Percentiles rank a stretch among this genome's conserved stretches.
These are phyloP conservation scores for Boletus reticuloceps DNA, from an alignment of 768 basidiomycete species.

Conservation along the genomic window DNA sequence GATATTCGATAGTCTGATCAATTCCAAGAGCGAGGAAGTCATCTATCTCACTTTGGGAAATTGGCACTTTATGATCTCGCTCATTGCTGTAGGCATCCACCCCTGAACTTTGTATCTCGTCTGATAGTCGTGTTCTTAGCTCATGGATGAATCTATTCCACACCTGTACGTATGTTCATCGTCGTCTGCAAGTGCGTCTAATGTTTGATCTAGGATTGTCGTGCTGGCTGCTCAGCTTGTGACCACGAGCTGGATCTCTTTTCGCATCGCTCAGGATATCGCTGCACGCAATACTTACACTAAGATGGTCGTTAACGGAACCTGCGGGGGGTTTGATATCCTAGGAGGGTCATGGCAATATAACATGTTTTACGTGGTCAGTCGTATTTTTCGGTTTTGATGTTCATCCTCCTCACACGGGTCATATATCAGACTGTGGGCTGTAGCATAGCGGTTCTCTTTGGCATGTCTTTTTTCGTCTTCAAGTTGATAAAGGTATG, in stretches of 20 bases:
- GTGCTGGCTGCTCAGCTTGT: conserved; percentile 46
- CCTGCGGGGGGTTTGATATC: conserved; percentile 41
- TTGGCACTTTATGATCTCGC: conserved; percentile 46
- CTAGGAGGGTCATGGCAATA: conserved; percentile 43
- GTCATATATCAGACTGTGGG: conserved; percentile 36
- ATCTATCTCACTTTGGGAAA: conserved; percentile 44
- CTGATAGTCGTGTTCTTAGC: conserved; percentile 27
- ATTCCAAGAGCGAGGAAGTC: conserved; percentile 45
- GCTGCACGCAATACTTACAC: conserved; percentile 33
- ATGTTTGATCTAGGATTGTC: conserved; percentile 21
- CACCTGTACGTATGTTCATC: conserved; percentile 36
- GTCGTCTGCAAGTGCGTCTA: background rate
- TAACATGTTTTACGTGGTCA: conserved; percentile 30
- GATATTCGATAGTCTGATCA: conserved; percentile 17
- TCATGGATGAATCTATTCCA: conserved; percentile 51
- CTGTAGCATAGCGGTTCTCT: conserved; percentile 36
- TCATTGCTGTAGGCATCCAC: conserved; percentile 41
- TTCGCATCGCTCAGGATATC: conserved; percentile 36
- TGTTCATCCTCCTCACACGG: background rate
- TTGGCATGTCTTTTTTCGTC: conserved; percentile 39
- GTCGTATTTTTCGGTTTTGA: conserved; percentile 11
- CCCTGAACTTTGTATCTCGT: background rate
- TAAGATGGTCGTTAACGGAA: conserved; percentile 32
- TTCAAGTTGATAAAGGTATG: conserved; percentile 43
- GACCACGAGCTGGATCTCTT: conserved; percentile 47